Base-by-base conservation (phyloP, 139 green algal species). In the Edaphochlamys debaryana region DNA sequence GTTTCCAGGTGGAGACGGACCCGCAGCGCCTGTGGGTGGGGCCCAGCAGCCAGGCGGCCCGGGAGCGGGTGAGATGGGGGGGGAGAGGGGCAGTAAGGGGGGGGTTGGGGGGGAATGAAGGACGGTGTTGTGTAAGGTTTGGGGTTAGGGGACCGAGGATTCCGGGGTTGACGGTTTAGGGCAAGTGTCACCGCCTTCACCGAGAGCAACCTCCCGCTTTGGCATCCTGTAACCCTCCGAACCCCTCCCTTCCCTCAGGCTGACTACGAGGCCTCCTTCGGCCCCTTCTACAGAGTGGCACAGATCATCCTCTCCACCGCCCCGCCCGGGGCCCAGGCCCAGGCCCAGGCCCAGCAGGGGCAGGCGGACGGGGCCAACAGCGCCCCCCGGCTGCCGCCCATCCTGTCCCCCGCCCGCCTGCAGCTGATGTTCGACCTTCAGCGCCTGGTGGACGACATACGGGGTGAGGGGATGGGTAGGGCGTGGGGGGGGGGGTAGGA, bases 241-340 rank as follows among this genome's bases (percentile, higher is more conserved):
- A n/a, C 37, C 32, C 50, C 34, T 20, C 19, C 20, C 22, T n/a
- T 7, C 15, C 19, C 45, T 70, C 94, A 96, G 87, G 92, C 88
- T 0, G 79, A 86, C 9, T 98, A 94, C 64, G 95, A 98, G 75
- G 83, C 82, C 19, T 89, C 96, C 15, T 98, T 98, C 85, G 96
- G 96, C 7, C 90, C 94, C 22, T 98, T 98, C 77, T 98, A 98
- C 77, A 87, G 96, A 23, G 94, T 98, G 34, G 91, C 94, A 54
- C 94, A 97, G 91, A 85, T 97, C 23, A 93, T 91, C 71, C 52
- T 85, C 38, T 38, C 64, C 37, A 87, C 72, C 68, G 60, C 17
- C 11, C 71, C 64, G 40, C 27, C 64, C 1, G 3, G 3, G 56
- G 6, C 22, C 4, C 4, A 23, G 23, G 19, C 56, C 19, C 3